These are phyloP conservation scores for Antitrichia curtipendula DNA, from an alignment of 225 moss, liverwort and hornwort genomes.

Conservation along the genomic window DNA sequence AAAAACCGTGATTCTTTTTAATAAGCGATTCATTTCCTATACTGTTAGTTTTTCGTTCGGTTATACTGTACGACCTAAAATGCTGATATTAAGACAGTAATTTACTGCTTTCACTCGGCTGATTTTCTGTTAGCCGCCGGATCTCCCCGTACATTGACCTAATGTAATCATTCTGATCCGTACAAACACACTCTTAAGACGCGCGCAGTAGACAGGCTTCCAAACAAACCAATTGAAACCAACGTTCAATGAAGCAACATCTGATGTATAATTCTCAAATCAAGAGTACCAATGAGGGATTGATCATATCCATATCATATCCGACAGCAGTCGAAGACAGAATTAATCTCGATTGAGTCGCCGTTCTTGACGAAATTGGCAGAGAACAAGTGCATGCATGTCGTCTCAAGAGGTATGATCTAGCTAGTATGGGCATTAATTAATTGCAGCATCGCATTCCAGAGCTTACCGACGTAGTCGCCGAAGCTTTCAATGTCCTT, in stretches of 20 bases:
- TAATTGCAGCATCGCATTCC: not conserved
- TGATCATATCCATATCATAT: not conserved
- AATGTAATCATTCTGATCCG: too few relatives aligned
- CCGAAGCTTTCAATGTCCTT: not conserved
- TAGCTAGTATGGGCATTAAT: not conserved
- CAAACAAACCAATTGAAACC: not conserved
- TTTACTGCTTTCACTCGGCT: too few relatives aligned
- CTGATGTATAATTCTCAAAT: not conserved
- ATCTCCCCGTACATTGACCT: too few relatives aligned
- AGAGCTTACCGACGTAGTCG: not conserved
- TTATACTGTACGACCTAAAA: too few relatives aligned
- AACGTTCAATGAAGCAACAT: not conserved
- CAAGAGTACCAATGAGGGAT: not conserved
- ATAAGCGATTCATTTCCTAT: too few relatives aligned
- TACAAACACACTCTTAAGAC: not conserved
- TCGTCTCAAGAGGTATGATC: not conserved
- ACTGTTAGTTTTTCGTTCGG: too few relatives aligned
- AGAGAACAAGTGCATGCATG: not conserved
- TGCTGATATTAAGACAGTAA: too few relatives aligned
- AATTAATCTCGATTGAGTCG: not conserved
- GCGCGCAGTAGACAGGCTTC: not conserved
- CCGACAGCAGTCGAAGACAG: not conserved
- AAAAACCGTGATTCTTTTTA: too few relatives aligned
- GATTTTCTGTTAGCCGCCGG: too few relatives aligned
- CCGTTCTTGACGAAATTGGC: not conserved